Evolutionary conservation across 164 flowering plant genomes (phyloP).

Genomic region (Vitis labrusca): DNA sequence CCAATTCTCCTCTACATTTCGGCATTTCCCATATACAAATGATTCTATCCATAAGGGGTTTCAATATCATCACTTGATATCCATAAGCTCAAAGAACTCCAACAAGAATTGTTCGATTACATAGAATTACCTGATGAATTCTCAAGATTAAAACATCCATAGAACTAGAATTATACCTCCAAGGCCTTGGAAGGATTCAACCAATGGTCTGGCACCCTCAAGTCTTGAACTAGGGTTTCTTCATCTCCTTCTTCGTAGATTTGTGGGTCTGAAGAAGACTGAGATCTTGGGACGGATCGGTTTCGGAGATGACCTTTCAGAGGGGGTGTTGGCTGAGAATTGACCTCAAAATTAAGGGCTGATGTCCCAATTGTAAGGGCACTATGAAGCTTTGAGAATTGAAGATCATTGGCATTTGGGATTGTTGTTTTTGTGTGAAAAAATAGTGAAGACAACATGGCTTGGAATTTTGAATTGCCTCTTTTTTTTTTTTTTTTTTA

Average conservation of each 20-base stretch:
- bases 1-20: too few species aligned
- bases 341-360: not conserved
- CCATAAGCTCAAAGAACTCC: too few species aligned
- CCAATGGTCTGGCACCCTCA: slow-evolving; percentile 78
- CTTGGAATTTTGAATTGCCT: not conserved
- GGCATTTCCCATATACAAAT: too few species aligned
- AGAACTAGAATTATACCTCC: slow-evolving; percentile 42
- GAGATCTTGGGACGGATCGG: not conserved
- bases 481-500: too few species aligned
- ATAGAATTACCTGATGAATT: too few species aligned
- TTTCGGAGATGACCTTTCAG: not conserved
- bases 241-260: slow-evolving; percentile 24
- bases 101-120: too few species aligned
- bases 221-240: slow-evolving; percentile 43
- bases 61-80: too few species aligned
- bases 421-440: not conserved
- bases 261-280: slow-evolving; percentile 14
- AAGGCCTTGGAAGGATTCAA: slow-evolving; percentile 61
- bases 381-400: not conserved
- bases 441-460: not conserved
- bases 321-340: not conserved
- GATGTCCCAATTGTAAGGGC: not conserved
- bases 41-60: too few species aligned
- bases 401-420: not conserved
- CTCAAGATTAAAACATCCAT: not conserved